A percentile compares a stretch with the other conserved stretches of the same genome.
These are phyloP conservation scores for Ceratocystis colombiana DNA, from an alignment of 2,329 filamentous ascomycete species.

Conservation along the genomic window DNA sequence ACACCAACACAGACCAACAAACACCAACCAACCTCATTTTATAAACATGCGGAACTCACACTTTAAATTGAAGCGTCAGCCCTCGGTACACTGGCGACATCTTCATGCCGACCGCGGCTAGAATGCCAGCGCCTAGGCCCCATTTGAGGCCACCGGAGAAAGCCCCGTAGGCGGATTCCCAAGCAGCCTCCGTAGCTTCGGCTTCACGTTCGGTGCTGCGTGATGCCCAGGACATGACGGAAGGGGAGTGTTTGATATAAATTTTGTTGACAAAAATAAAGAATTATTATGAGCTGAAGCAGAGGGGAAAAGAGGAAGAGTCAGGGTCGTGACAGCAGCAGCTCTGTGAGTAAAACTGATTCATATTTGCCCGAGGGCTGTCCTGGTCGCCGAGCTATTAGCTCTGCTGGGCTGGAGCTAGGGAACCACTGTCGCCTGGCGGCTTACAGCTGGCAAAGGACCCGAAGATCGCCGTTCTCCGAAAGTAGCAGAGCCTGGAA, in stretches of 20 bases:
- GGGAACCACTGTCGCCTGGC: background rate
- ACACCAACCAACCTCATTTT: background rate
- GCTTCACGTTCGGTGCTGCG: constrained; percentile 37
- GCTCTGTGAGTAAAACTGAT: background rate
- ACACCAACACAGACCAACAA: background rate
- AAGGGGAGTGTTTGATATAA: background rate
- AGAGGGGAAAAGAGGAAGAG: background rate
- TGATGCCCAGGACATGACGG: constrained; percentile 20
- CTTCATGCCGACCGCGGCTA: constrained; percentile 52
- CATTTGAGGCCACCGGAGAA: constrained; percentile 59
- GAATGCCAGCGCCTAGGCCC: constrained; percentile 54
- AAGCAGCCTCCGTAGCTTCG: constrained; percentile 59
- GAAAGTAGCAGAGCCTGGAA: background rate
- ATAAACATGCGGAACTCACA: constrained; percentile 41
- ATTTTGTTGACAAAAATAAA: background rate
- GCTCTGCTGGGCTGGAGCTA: background rate
- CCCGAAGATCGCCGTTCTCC: too few species aligned
- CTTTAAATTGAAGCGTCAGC: constrained; percentile 65
- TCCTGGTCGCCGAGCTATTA: too few species aligned
- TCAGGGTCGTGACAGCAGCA: background rate
- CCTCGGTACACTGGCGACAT: constrained; percentile 63
- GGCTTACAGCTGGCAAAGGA: background rate
- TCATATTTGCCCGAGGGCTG: background rate
- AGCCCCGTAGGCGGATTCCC: constrained; percentile 61
- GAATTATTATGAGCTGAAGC: background rate